phyloP scores from a whole-genome alignment of 768 basidiomycete species.

The Pholiota molesta region DNA sequence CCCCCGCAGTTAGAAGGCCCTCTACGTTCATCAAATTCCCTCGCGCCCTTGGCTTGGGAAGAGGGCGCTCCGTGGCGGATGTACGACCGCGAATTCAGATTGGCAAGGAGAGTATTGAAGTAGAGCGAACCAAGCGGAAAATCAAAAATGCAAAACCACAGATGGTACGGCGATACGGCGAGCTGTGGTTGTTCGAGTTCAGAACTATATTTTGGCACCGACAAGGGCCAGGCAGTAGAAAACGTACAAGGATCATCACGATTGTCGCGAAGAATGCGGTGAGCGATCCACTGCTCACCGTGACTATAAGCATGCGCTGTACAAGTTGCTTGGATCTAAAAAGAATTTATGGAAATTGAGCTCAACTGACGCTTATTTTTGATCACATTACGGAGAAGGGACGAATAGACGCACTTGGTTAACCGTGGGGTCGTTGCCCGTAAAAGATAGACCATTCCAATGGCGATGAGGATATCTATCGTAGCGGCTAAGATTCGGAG shows the following conservation, averaged over 20 bases:
- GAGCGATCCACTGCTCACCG: neutral
- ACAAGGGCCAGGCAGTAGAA: neutral
- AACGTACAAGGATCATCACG: neutral
- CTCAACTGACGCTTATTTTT: too few relatives aligned
- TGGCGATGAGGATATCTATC: neutral
- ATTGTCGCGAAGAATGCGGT: neutral
- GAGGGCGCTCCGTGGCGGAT: neutral
- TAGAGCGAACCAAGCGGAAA: neutral
- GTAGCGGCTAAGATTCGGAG: neutral
- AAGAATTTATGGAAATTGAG: too few relatives aligned
- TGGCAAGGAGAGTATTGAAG: neutral
- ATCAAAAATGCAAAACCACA: neutral
- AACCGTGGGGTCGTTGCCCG: neutral
- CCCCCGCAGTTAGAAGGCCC: neutral
- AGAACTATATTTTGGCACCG: neutral
- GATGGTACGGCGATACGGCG: neutral
- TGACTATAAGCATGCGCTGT: neutral
- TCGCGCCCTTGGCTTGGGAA: neutral
- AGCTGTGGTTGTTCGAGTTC: neutral
- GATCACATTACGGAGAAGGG: too few relatives aligned
- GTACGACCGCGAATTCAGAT: neutral
- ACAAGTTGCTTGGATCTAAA: neutral
- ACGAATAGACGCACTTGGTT: neutral
- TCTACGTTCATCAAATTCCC: neutral
- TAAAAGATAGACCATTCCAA: neutral